Base-by-base conservation (phyloP, 148 eudicot species). In the Camellia sinensis region DNA sequence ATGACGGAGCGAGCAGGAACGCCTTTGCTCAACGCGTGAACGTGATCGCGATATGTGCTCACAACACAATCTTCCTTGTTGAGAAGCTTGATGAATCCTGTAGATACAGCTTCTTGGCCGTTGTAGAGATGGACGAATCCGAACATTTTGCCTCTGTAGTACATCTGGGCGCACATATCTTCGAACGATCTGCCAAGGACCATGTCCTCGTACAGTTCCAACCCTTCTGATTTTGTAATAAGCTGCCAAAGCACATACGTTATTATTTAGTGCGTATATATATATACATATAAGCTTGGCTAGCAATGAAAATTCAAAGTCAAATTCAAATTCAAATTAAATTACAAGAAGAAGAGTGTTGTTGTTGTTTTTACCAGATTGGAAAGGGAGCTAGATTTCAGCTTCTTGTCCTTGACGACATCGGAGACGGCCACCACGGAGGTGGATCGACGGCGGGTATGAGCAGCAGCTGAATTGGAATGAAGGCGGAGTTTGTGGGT, bases 91-190 rank as follows among this genome's bases (percentile, higher is more conserved):
- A 92, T 92, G 85, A 94, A 92, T 65, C 98, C 98, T 56, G 94
- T 87, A 69, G 98, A 94, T 37, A 94, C 93, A 4, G 98, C 98
- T 81, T 94, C 98, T 83, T 92, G 97, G 65, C 98, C 98, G 70
- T 94, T 92, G 88, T 94, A 94, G 78, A 94, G 79, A 77, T 92
- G 97, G 21, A 92, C 97, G 78, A 94, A 92, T 56, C 98, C 98
- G 80, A 94, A 94, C 98, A 94, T 94, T 87, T 94, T 94, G 41
- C 98, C 98, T 65, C 97, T 84, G 82, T 94, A 92, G 77, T 94
- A 94, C 98, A 92, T 94, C 79, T 94, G 98, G 76, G 98, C 98
- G 81, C 98, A 92, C 97, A 94, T 94, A 70, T 94, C 98, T 85
- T 94, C 98, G 73, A 94, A 92, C 53, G 85, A 78, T 85, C 98